Evolutionary conservation across 2,329 filamentous ascomycete species (phyloP), one percentile per base, ranked within the genome.

Genomic region (Paracorniculantispora psalliotae): DNA sequence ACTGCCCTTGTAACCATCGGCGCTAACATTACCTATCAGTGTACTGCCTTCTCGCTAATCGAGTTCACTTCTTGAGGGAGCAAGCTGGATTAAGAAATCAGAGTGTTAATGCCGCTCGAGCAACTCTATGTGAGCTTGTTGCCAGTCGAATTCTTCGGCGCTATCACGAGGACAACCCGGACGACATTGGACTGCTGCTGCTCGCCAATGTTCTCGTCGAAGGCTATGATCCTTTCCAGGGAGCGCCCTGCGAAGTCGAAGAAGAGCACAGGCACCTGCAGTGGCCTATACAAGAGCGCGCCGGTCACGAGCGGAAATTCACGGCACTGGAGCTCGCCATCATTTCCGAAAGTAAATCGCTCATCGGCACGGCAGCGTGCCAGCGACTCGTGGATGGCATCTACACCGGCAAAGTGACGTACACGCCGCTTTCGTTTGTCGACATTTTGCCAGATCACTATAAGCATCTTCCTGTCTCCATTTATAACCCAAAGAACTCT

Each of bases 391-490:
- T 91, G 13, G 83, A 87, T 61, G 86, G 87, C 8, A 86, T 90
- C 2, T 89, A 89, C 63, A 78, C 81, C 19, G 88, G 88, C 1
- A 77, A 84, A 19, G 80, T 91, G 39, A 83, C 88, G 23, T 91
- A 90, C 64, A 90, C 87, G 1, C 87, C 87, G 0, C 82, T 83
- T 0, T 81, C 84, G 0, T 89, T 89, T 64, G 81, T 90, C 66
- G 87, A 90, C 67, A 89, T 91, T 57, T 77, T 91, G 2, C 87
- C 88, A 0, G 88, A 90, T 67, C 84, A 88, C 66, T 90, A 90
- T 75, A 88, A 89, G 68, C 80, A 85, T 66, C 84, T 86, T 52
- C 85, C 86, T 0, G 86, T 90, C 46, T 85, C 85, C 3, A 74
- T 90, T 0, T 90, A 90, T 68, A 83, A 89, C 65, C 87, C 87